A percentile compares a stretch with the other conserved stretches of the same genome.
phyloP scores from a whole-genome alignment of 1,284 basidiomycete genomes.

The Austropuccinia psidii region DNA sequence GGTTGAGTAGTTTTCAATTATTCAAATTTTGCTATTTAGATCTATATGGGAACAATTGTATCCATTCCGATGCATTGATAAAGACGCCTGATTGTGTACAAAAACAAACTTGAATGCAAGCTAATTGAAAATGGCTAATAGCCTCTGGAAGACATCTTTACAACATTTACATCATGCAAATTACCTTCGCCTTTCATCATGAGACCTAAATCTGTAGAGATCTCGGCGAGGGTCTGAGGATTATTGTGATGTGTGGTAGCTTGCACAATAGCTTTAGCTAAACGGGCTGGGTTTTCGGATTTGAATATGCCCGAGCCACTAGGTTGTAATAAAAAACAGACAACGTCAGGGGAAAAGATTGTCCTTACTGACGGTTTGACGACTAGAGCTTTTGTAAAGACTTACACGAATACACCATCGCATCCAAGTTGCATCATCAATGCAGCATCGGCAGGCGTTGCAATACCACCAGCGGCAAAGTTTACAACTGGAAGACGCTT shows the following conservation, averaged over 20 bases:
- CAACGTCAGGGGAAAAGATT: no score
- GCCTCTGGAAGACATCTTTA: conserved; percentile 31
- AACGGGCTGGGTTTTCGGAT: conserved; percentile 85
- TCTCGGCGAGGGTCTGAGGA: conserved; percentile 71
- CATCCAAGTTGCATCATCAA: conserved; percentile 99
- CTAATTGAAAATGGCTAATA: conserved; percentile 1
- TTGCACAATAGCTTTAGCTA: conserved; percentile 94
- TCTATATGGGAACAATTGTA: no score
- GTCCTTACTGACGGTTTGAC: no score
- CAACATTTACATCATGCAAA: not conserved
- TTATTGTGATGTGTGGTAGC: conserved; percentile 97
- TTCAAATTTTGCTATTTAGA: no score
- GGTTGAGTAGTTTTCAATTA: no score
- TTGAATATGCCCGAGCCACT: conserved; percentile 93
- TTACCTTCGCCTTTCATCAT: conserved; percentile 34
- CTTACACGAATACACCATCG: conserved; percentile 71
- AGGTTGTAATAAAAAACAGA: no score
- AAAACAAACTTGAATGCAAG: no score
- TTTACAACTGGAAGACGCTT: conserved; percentile 83
- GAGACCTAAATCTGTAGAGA: conserved; percentile 15
- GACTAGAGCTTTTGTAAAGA: conserved; percentile 37
- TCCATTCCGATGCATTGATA: no score
- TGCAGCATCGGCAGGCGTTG: conserved; percentile 95
- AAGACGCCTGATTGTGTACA: no score
- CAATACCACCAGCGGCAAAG: conserved; percentile 71